phyloP scores from a whole-genome alignment of 345 rosid genomes.

The Passiflora organensis region DNA sequence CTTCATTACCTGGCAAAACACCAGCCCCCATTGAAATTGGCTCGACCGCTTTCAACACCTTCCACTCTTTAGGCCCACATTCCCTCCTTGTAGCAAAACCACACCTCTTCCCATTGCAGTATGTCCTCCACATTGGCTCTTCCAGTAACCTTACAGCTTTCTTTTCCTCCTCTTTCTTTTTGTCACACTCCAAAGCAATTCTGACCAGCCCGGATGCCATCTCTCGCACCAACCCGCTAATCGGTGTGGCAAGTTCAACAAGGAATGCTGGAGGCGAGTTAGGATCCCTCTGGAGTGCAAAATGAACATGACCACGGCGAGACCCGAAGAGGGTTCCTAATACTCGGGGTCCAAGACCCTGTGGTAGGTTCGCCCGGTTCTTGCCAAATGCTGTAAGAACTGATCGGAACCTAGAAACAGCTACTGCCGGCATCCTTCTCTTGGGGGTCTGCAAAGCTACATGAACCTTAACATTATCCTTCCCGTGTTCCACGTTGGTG shows the following conservation, averaged over 20 bases:
- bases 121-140: conserved; percentile 88
- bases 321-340: conserved; percentile 89
- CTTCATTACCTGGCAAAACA: conserved; percentile 53
- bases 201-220: conserved; percentile 98
- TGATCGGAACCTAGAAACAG: conserved; percentile 72
- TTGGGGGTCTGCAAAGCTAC: conserved; percentile 38
- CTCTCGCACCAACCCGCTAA: conserved; percentile 74
- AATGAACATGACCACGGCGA: conserved; percentile 88
- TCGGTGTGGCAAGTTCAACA: conserved; percentile 89
- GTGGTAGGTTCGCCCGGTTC: conserved; percentile 37
- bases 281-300: conserved; percentile 84
- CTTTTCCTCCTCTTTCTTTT: conserved; percentile 38
- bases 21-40: conserved; percentile 98
- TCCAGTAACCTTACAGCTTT: conserved; percentile 59
- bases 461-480: conserved; percentile 11
- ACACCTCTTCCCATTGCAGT: conserved; percentile 84
- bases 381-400: conserved; percentile 53
- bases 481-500: conserved; percentile 22
- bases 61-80: conserved; percentile 65
- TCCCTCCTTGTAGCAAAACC: conserved; percentile 83
- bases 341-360: conserved; percentile 57
- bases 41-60: conserved; percentile 78
- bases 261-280: conserved; percentile 71
- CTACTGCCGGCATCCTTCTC: conserved; percentile 65
- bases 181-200: conserved; percentile 90